Conservation (phyloP, 352 stramenopile species). For the Peronospora farinosa region DNA sequence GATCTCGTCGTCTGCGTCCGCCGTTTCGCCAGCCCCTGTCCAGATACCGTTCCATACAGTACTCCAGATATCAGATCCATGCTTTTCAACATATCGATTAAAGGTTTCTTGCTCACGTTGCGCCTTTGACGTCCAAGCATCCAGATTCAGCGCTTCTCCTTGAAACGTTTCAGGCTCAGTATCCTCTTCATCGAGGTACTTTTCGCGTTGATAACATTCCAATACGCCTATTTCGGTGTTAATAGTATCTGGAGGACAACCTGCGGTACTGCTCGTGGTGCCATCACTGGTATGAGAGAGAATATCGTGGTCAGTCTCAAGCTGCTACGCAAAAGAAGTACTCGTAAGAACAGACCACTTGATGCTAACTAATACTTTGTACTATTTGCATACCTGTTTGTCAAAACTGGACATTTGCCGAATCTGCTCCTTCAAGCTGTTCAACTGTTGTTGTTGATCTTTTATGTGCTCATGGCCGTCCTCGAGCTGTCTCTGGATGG, state of each 20-base stretch:
- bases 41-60: constrained; percentile 50
- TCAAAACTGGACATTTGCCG: constrained; percentile 28
- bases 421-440: constrained; percentile 71
- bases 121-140: constrained; percentile 36
- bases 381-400: constrained; percentile 29
- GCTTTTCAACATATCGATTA: constrained; percentile 25
- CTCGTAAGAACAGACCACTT: constrained; percentile 16
- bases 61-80: constrained; percentile 41
- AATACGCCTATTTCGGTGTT: constrained; percentile 18
- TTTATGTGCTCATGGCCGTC: constrained; percentile 75
- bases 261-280: constrained; percentile 14
- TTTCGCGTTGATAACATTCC: constrained; percentile 17
- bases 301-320: constrained; percentile 32
- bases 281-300: constrained; percentile 34
- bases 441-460: constrained; percentile 67
- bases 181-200: constrained; percentile 17
- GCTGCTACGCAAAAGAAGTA: constrained; percentile 25
- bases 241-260: constrained; percentile 18
- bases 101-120: constrained; percentile 32
- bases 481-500: constrained; percentile 59
- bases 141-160: constrained; percentile 33
- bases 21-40: constrained; percentile 30
- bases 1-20: constrained; percentile 55
- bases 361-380: constrained; percentile 1
- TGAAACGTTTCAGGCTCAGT: constrained; percentile 1